Evolutionary conservation across 2,329 filamentous ascomycete species (phyloP).

Genomic region (Didymella lethalis): DNA sequence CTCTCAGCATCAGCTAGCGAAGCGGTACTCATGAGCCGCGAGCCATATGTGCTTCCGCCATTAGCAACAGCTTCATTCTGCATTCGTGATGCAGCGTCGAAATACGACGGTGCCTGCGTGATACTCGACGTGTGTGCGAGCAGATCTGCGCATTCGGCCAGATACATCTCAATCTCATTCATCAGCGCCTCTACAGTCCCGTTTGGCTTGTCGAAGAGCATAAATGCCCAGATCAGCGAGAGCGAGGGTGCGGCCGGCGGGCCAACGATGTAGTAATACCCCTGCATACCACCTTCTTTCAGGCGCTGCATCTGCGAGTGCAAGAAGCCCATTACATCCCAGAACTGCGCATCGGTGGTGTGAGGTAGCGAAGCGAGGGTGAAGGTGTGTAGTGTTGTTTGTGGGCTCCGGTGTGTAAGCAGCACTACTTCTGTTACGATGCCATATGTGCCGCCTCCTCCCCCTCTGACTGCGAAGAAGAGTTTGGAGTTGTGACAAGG

Average conservation of each 20-base stretch:
- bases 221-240: constrained; percentile 31
- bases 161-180: constrained; percentile 27
- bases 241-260: constrained; percentile 26
- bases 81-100: constrained; percentile 10
- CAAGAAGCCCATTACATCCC: constrained; percentile 30
- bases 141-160: constrained; percentile 12
- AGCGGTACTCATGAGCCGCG: constrained; percentile 31
- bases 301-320: constrained; percentile 35
- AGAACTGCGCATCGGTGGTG: constrained; percentile 27
- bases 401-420: constrained; percentile 42
- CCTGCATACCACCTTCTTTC: constrained; percentile 40
- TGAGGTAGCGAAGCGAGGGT: constrained; percentile 16
- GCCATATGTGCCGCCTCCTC: constrained; percentile 54
- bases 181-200: constrained; percentile 31
- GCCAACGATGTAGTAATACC: constrained; percentile 38
- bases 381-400: constrained; percentile 29
- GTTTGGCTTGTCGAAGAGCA: constrained; percentile 33
- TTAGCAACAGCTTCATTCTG: constrained; percentile 36
- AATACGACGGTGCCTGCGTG: constrained; percentile 25
- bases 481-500: constrained; percentile 40
- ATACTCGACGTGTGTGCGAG: constrained; percentile 29
- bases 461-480: constrained; percentile 55
- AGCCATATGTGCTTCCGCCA: constrained; percentile 31
- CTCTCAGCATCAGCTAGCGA: constrained; percentile 26
- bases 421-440: constrained; percentile 43